These are phyloP conservation scores for Clonostachys chloroleuca DNA, from an alignment of 2,329 filamentous ascomycete genomes.

Conservation along the genomic window DNA sequence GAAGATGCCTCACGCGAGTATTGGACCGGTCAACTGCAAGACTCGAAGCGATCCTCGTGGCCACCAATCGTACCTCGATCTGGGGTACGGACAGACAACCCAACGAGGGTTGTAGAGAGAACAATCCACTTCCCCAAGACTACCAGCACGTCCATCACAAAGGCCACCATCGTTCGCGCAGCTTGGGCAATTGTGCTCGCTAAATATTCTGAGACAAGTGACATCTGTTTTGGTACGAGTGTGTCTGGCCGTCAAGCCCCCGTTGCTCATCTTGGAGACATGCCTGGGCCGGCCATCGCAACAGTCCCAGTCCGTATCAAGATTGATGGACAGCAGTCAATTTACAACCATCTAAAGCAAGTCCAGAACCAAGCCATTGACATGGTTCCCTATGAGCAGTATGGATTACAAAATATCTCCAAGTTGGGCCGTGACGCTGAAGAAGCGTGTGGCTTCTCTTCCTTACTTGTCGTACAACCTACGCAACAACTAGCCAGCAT, in stretches of 20 bases:
- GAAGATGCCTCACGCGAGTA: not conserved
- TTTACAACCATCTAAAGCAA: slow-evolving; percentile 2
- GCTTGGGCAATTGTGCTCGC: not conserved
- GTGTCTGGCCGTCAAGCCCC: not conserved
- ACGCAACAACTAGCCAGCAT: not conserved
- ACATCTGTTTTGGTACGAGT: not conserved
- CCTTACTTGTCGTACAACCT: slow-evolving; percentile 1
- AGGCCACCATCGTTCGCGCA: slow-evolving; percentile 9
- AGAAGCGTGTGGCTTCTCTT: not conserved
- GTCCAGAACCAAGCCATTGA: slow-evolving; percentile 5
- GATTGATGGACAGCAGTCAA: slow-evolving; percentile 1
- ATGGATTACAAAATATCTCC: slow-evolving; percentile 7
- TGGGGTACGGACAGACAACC: slow-evolving; percentile 5
- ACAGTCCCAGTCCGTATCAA: slow-evolving; percentile 5
- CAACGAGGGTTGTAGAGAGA: slow-evolving; percentile 34
- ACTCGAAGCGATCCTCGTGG: slow-evolving; percentile 3
- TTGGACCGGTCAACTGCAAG: not conserved
- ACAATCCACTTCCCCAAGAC: not conserved
- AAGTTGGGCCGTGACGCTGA: slow-evolving; percentile 3
- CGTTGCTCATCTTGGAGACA: slow-evolving; percentile 1
- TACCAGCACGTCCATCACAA: slow-evolving; percentile 4
- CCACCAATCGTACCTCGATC: not conserved
- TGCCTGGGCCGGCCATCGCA: slow-evolving; percentile 4
- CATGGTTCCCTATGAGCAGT: slow-evolving; percentile 10
- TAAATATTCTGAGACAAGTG: not conserved